phyloP scores from a whole-genome alignment of 176 grass and related monocot species.

The Tillandsia fasciculata region DNA sequence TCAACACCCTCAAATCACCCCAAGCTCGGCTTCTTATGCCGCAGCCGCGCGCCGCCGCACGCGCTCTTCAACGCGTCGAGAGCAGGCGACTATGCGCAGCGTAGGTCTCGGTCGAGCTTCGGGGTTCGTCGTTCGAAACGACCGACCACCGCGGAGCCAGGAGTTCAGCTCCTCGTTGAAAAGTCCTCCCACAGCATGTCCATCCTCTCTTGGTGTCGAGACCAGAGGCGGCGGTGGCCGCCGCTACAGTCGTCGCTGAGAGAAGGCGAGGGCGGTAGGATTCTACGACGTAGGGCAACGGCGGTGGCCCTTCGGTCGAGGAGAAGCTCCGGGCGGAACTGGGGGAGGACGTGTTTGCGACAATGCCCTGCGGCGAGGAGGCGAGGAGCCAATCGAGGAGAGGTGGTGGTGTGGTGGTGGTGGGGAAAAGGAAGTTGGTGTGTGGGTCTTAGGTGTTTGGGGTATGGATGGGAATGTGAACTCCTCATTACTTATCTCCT shows the following conservation, averaged over 20 bases:
- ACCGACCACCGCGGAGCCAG: not conserved
- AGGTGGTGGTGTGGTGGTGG: not conserved
- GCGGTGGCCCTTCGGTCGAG: too few relatives aligned
- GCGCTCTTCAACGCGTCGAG: slow-evolving; percentile 8
- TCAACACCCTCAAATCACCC: slow-evolving; percentile 39
- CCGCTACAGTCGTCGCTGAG: slow-evolving; percentile 13
- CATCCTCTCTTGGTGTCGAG: slow-evolving; percentile 27
- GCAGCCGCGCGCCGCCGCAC: not conserved
- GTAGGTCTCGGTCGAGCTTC: slow-evolving; percentile 4
- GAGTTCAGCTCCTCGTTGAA: slow-evolving; percentile 36
- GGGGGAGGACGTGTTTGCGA: too few relatives aligned
- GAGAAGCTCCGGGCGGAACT: slow-evolving; percentile 12
- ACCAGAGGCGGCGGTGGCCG: not conserved
- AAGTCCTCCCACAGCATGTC: slow-evolving; percentile 53
- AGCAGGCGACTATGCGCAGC: too few relatives aligned
- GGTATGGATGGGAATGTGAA: not conserved
- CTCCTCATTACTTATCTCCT: not conserved
- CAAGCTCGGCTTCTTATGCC: slow-evolving; percentile 16
- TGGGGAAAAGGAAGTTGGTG: too few relatives aligned
- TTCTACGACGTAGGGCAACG: not conserved
- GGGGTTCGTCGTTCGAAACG: slow-evolving; percentile 16
- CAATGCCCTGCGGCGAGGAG: not conserved
- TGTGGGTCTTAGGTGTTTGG: not conserved
- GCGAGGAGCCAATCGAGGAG: not conserved
- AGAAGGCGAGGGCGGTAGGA: not conserved